These are phyloP conservation scores for Nannochloris sp. DNA, from an alignment of 139 green algal species.

Conservation along the genomic window DNA sequence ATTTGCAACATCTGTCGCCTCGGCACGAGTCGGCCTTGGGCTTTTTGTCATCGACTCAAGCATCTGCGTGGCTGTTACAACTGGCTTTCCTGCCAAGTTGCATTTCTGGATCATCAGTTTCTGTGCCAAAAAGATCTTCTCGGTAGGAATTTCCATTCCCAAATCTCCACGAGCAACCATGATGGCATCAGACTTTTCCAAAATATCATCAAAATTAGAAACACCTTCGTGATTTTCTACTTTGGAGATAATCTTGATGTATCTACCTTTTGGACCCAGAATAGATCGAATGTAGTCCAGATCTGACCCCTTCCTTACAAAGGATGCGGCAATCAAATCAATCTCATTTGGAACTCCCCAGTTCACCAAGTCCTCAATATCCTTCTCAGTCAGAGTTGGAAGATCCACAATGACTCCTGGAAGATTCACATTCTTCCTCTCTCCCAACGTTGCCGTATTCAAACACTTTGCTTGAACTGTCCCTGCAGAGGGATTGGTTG, in stretches of 20 bases:
- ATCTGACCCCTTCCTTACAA: conserved; percentile 93
- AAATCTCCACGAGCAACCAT: conserved; percentile 92
- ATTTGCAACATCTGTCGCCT: conserved; percentile 94
- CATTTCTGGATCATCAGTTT: conserved; percentile 98
- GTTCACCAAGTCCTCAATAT: conserved; percentile 83
- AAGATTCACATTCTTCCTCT: conserved; percentile 98
- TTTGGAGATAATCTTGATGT: conserved; percentile 94
- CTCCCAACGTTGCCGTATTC: conserved; percentile 92
- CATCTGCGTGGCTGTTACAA: conserved; percentile 97
- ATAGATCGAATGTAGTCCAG: conserved; percentile 77
- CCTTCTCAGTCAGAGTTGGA: conserved; percentile 93
- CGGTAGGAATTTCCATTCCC: conserved; percentile 98
- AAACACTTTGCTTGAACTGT: conserved; percentile 68
- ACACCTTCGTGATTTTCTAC: conserved; percentile 98
- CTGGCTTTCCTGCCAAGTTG: conserved; percentile 88
- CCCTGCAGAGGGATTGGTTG: conserved; percentile 57
- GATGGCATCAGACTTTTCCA: conserved; percentile 75
- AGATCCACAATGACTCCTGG: conserved; percentile 95
- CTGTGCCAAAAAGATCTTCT: conserved; percentile 99
- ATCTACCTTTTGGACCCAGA: conserved; percentile 63
- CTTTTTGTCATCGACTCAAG: conserved; percentile 93
- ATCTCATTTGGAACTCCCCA: conserved; percentile 96
- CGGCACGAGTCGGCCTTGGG: conserved; percentile 83
- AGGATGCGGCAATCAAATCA: conserved; percentile 97
- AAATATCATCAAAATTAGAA: conserved; percentile 91